Evolutionary conservation across 257 asterid genomes (phyloP), one percentile per base, ranked within the genome.

Genomic region (Solanum rostratum): DNA sequence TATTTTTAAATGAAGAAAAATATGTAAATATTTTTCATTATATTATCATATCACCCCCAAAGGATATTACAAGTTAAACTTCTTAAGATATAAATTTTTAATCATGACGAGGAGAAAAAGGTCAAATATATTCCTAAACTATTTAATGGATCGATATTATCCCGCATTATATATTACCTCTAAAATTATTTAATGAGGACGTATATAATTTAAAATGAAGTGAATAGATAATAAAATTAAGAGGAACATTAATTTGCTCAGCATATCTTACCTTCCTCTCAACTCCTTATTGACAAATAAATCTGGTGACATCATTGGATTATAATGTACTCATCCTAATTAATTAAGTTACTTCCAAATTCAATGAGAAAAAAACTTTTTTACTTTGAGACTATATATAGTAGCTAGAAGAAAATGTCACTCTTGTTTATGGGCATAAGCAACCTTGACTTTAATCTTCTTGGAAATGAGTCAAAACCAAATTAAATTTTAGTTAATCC

Each of bases 281-380:
- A 83, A 83, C 85, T 68, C 82, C 85, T 49, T 57, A 52, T 83
- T 83, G 85, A 83, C 85, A 46, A 83, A 70, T 37, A 50, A 30
- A 82, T 37, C 54, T 2, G 1, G 29, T 82, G 76, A 59, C 41
- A 66, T 80, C 84, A 80, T 74, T 74, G 81, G 22, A 74, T 45
- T 7, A 24, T 74, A 46, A 7, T 74, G 41, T 74, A 45, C 81
- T 74, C 81, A 46, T 74, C 53, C 41, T 74, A n/a, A 74, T 46
- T 69, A 69, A 69, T 18, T 68, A 37, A 33, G 12, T 39, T 22
- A 49, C 9, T 45, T 14, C 33, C 22, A 69, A 22, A 45, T 73
- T 73, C 81, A 45, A 45, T 46, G 22, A 41, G 24, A 74, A 3
- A 74, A 7, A 13, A 3, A 12, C 22, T 43, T 73, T 46, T 45